Base-by-base conservation (phyloP, 805 yeast genomes). In the Myxozyma geophila region DNA sequence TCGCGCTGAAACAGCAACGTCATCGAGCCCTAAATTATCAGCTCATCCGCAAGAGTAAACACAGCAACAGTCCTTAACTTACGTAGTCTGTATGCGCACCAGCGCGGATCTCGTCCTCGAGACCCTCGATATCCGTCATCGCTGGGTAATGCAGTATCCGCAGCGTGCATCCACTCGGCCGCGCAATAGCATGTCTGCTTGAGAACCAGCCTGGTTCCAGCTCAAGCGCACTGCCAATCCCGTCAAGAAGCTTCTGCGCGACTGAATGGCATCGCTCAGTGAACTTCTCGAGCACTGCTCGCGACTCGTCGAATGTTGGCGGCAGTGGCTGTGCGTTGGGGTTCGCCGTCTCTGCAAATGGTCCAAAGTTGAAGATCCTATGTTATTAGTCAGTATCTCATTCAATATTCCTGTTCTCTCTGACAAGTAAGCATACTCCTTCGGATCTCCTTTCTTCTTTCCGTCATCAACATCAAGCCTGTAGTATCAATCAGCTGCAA, bases 31-130 rank as follows among this genome's bases (percentile, higher is more conserved):
- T 64, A 19, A n/a, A 7, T 33, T n/a, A 35, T 37, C 35, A 21
- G 21, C 35, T 19, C 9, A 12, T 51, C 33, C 36, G 53, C 43
- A 7, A 17, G 13, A 12, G 15, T 9, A 7, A 33, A 19, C 9
- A n/a, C 23, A 10, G 12, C 48, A 17, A 49, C 13, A 28, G 28
- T 28, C 28, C 15, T 17, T 21, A n/a, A 41, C 68, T 28, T 39
- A 59, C 68, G 71, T 89, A 89, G 72, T 90, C 96, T 0, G 96
- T 89, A 69, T 90, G 96, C 8, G 96, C 95, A 48, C 96, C 96
- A 4, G 95, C 95, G 58, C 90, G 79, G 35, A 69, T 49, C 57
- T 76, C 80, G 13, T 71, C 64, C 46, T 73, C 67, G 55, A 75
- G 79, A 7, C 70, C 63, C 48, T 74, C 68, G 60, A 79, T 79